A percentile compares a stretch with the other conserved stretches of the same genome.
These are phyloP conservation scores for Podila epigama DNA, from an alignment of 192 early-diverging fungal species.

Conservation along the genomic window DNA sequence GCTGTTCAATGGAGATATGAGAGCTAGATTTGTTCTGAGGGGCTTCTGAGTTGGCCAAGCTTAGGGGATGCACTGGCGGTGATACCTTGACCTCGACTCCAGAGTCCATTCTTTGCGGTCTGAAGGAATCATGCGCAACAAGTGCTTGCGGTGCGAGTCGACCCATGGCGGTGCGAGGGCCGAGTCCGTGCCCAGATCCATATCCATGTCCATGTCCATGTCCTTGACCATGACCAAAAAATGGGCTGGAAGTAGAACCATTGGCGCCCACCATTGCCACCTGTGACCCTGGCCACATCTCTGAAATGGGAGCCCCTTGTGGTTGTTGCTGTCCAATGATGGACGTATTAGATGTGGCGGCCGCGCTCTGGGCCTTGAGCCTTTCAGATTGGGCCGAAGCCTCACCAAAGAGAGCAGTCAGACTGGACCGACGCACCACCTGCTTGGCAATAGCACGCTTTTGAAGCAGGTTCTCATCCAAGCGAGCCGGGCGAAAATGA, in stretches of 20 bases:
- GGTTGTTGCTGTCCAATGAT: slow-evolving; percentile 8
- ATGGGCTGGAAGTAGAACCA: no score
- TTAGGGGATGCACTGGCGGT: slow-evolving; percentile 1
- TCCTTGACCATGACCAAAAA: no score
- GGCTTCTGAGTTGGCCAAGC: background rate
- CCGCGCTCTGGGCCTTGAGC: background rate
- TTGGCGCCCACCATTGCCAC: no score
- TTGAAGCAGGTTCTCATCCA: slow-evolving; percentile 33
- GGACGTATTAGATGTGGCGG: background rate
- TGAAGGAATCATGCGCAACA: background rate
- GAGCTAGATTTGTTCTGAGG: background rate
- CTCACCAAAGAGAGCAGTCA: slow-evolving; percentile 32
- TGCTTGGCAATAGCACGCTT: slow-evolving; percentile 43
- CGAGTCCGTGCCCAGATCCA: no score
- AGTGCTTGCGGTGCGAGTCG: no score
- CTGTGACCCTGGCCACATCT: slow-evolving; percentile 16
- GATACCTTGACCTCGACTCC: slow-evolving; percentile 37
- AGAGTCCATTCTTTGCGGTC: slow-evolving; percentile 34
- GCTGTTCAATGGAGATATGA: background rate
- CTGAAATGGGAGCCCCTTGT: slow-evolving; percentile 10
- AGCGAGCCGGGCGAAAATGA: slow-evolving; percentile 16
- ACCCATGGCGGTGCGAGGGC: no score
- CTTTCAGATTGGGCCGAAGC: slow-evolving; percentile 16
- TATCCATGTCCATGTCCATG: no score
- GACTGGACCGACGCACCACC: slow-evolving; percentile 40